Conservation (phyloP, 352 stramenopile species). For the Phytophthora constricta region DNA sequence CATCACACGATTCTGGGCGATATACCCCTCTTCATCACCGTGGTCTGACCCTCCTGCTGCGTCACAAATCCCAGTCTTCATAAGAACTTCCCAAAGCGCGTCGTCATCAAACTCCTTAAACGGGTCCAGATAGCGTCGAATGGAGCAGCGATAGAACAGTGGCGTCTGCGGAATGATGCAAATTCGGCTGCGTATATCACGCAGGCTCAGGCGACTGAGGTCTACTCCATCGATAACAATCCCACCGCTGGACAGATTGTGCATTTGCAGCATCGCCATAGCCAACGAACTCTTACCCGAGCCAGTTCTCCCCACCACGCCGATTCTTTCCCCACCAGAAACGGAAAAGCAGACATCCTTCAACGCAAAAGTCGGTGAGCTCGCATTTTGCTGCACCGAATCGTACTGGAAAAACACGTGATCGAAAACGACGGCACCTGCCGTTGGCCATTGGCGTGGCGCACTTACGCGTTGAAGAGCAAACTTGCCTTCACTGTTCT, state of each 20-base stretch:
- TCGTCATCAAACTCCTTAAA: conserved; percentile 82
- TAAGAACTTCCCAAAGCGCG: conserved; percentile 53
- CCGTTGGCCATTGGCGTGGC: conserved; percentile 61
- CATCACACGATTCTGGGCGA: conserved; percentile 17
- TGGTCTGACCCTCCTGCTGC: conserved; percentile 72
- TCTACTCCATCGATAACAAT: conserved; percentile 93
- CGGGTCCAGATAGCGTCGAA: conserved; percentile 94
- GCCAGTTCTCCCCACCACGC: conserved; percentile 63
- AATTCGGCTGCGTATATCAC: conserved; percentile 52
- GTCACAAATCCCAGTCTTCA: conserved; percentile 55
- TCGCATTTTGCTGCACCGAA: conserved; percentile 38
- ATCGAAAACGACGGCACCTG: conserved; percentile 80
- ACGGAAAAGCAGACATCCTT: conserved; percentile 61
- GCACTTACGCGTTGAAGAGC: conserved; percentile 9
- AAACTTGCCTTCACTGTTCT: conserved; percentile 16
- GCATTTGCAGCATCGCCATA: conserved; percentile 64
- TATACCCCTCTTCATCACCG: conserved; percentile 41
- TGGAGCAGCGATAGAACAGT: conserved; percentile 90
- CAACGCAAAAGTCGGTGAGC: conserved; percentile 39
- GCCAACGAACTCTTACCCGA: conserved; percentile 66
- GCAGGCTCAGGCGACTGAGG: conserved; percentile 52
- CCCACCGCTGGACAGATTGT: conserved; percentile 46
- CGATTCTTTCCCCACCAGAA: conserved; percentile 53
- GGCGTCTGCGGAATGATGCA: conserved; percentile 90
- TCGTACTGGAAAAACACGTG: conserved; percentile 88